Conservation (phyloP, 345 rosid genomes). For the Eucalyptus coolabah region DNA sequence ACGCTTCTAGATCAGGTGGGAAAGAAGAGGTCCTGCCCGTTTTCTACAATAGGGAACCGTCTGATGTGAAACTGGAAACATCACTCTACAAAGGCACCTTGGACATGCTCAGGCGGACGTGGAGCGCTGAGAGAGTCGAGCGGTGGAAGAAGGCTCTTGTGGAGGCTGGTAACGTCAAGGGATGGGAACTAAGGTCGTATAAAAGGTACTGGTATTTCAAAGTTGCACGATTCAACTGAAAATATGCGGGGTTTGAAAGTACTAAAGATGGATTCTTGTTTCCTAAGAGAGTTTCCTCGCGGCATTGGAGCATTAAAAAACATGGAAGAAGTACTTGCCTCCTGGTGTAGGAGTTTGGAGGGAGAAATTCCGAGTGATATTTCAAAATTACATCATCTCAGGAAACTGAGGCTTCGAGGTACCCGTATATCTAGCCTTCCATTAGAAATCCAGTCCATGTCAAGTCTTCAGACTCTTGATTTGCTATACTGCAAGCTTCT, state of each 20-base stretch:
- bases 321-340: background rate
- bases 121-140: background rate
- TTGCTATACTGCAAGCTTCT: background rate
- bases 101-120: background rate
- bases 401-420: background rate
- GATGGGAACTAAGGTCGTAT: background rate
- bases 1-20: no score
- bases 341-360: background rate
- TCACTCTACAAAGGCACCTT: background rate
- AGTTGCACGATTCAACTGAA: background rate
- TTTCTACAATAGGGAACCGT: no score
- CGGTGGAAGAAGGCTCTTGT: background rate
- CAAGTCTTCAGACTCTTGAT: background rate
- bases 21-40: no score
- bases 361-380: background rate
- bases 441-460: background rate
- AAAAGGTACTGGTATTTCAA: background rate
- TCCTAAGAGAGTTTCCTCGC: background rate
- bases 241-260: fast-evolving
- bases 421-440: background rate
- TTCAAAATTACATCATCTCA: background rate
- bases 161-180: background rate
- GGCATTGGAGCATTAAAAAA: fast-evolving
- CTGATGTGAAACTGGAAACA: background rate
- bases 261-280: no score